A percentile compares a stretch with the other conserved stretches of the same genome.
phyloP scores from a whole-genome alignment of 164 flowering plant species.

The Tetracentron sinense region DNA sequence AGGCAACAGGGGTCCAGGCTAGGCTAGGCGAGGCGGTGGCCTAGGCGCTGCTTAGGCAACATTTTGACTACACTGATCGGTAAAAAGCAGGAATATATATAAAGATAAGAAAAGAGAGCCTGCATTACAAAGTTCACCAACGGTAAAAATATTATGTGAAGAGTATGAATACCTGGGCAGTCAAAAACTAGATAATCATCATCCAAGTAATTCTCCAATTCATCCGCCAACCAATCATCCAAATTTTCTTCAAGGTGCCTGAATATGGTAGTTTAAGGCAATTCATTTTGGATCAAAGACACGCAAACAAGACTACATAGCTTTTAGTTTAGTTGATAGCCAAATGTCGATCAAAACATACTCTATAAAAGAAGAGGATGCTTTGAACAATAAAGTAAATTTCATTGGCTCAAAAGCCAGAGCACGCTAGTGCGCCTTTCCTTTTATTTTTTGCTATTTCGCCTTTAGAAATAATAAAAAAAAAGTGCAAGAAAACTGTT shows the following conservation, averaged over 20 bases:
- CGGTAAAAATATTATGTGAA: neutral
- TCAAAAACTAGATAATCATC: constrained; percentile 96
- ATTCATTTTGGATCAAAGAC: constrained; percentile 13
- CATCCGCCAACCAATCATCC: constrained; percentile 89
- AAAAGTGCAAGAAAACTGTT: too few species aligned
- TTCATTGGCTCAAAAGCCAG: too few species aligned
- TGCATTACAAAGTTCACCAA: neutral
- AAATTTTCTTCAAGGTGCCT: constrained; percentile 88
- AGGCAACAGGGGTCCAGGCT: too few species aligned
- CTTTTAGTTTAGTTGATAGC: neutral
- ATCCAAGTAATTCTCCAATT: constrained; percentile 74
- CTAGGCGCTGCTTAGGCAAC: too few species aligned
- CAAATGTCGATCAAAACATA: too few species aligned
- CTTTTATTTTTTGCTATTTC: too few species aligned
- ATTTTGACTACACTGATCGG: too few species aligned
- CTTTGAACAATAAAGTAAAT: neutral
- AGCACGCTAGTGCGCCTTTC: too few species aligned
- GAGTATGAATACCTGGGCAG: constrained; percentile 71
- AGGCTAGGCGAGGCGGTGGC: too few species aligned
- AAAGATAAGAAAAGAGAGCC: too few species aligned
- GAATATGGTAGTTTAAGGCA: constrained; percentile 38
- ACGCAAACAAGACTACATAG: neutral
- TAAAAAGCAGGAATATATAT: too few species aligned
- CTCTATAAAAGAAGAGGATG: neutral
- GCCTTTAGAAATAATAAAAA: too few species aligned